Evolutionary conservation across 345 rosid species (phyloP), one percentile per base, ranked within the genome.

Genomic region (Acer negundo): DNA sequence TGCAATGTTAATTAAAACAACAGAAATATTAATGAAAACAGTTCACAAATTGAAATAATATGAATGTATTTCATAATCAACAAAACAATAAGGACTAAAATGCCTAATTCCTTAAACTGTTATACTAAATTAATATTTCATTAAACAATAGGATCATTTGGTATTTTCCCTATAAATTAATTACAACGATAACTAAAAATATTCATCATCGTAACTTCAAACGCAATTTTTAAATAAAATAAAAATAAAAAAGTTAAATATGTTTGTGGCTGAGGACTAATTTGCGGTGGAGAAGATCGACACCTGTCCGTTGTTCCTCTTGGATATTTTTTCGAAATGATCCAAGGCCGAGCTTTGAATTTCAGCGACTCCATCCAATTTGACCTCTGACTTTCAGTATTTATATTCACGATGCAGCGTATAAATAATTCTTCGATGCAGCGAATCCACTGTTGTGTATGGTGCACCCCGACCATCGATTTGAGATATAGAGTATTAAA

Each of bases 221-320:
- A 46, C 44, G 59, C 59, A 11, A 44, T 23, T 49, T n/a, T 23
- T 15, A 51, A 40, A 16, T 55, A 7, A 26, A 26, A 26, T 1
- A 26, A 28, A 28, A 28, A 28, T 7, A 22, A 69, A 0, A 28
- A 22, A 2, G 5, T 26, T 1, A 23, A 62, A 80, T 55, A 20
- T 35, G 38, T 35, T 67, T 74, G 88, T 80, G 90, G 90, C 75
- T 75, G 82, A 72, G 85, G 78, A 67, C 62, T 26, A 38, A 80
- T 82, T 55, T 1, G 87, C 85, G 90, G 90, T 79, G 85, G 68
- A 13, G 76, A 10, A 58, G 75, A 5, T 8, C 69, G 75, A 56
- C 85, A 72, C 69, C 63, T 62, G 83, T 74, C 84, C 42, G 2
- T 22, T 4, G 38, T 56, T 23, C 1, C 8, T 22, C 75, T 20